A percentile compares a stretch with the other conserved stretches of the same genome.
phyloP scores from a whole-genome alignment of 768 basidiomycete genomes.

The Postia placenta region DNA sequence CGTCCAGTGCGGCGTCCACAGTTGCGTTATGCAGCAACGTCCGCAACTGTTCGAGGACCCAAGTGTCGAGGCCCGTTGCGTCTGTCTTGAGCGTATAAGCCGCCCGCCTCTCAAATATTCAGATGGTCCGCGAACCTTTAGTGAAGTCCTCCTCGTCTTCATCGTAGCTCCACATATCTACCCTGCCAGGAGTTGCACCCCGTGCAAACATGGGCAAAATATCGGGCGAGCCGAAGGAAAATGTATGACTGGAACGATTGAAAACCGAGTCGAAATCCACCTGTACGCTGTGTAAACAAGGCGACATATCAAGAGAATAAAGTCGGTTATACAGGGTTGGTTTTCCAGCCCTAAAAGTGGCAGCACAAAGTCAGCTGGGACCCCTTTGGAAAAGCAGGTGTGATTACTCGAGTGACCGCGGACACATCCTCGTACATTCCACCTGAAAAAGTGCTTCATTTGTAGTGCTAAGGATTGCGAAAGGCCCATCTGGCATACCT shows the following conservation, averaged over 20 bases:
- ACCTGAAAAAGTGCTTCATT: too few relatives aligned
- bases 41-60: slow-evolving; percentile 71
- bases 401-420: slow-evolving; percentile 67
- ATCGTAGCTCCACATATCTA: slow-evolving; percentile 71
- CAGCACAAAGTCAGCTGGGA: too few relatives aligned
- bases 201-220: slow-evolving; percentile 83
- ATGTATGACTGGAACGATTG: slow-evolving; percentile 73
- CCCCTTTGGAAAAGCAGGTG: too few relatives aligned
- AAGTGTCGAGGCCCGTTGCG: slow-evolving; percentile 69
- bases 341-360: slow-evolving; percentile 85
- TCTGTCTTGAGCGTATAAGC: slow-evolving; percentile 33
- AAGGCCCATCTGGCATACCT: slow-evolving; percentile 41
- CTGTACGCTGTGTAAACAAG: slow-evolving; percentile 18
- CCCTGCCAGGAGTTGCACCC: slow-evolving; percentile 65
- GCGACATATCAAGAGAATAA: slow-evolving; percentile 8
- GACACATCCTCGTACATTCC: slow-evolving; percentile 92
- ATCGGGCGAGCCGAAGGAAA: slow-evolving; percentile 83
- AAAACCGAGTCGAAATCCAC: slow-evolving; percentile 86
- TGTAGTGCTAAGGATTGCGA: too few relatives aligned
- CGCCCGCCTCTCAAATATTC: background rate
- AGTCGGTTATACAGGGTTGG: slow-evolving; percentile 65
- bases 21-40: slow-evolving; percentile 60
- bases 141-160: slow-evolving; percentile 83
- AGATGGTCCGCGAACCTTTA: slow-evolving; percentile 45
- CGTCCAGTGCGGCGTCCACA: slow-evolving; percentile 38